Evolutionary conservation across 495 filamentous ascomycete species (phyloP).

Genomic region (Penicillium egyptiacum): DNA sequence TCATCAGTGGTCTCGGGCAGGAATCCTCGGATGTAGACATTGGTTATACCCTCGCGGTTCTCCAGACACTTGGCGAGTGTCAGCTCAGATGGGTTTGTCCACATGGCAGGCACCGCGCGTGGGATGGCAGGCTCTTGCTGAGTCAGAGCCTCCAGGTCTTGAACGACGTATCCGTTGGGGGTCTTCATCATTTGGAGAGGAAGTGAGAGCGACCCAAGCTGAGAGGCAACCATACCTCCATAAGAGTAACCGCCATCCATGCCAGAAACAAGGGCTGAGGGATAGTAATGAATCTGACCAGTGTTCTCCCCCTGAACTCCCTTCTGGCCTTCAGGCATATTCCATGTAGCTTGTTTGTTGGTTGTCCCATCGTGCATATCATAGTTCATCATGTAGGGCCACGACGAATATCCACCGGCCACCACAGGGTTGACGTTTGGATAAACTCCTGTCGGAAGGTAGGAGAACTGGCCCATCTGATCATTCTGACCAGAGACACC

Average conservation of each 20-base stretch:
- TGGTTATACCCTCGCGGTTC: slow-evolving; percentile 83
- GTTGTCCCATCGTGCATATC: slow-evolving; percentile 18
- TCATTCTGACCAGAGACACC: slow-evolving; percentile 27
- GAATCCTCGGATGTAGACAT: slow-evolving; percentile 96
- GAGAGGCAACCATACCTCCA: slow-evolving; percentile 19
- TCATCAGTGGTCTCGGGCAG: slow-evolving; percentile 93
- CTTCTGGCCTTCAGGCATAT: slow-evolving; percentile 29
- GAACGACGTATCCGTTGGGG: slow-evolving; percentile 55
- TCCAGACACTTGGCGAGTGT: slow-evolving; percentile 88
- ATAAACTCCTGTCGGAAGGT: slow-evolving; percentile 31
- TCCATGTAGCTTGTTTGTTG: slow-evolving; percentile 22
- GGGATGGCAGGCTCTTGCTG: slow-evolving; percentile 79
- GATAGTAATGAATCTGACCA: slow-evolving; percentile 27
- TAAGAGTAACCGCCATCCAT: slow-evolving; percentile 31
- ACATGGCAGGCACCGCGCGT: slow-evolving; percentile 82
- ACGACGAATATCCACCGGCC: slow-evolving; percentile 25
- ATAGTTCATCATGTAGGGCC: slow-evolving; percentile 35
- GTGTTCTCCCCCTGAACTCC: slow-evolving; percentile 15
- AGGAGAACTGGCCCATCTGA: slow-evolving; percentile 33
- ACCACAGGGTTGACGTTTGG: slow-evolving; percentile 27
- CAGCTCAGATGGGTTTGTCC: slow-evolving; percentile 68
- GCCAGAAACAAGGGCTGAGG: slow-evolving; percentile 12
- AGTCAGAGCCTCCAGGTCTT: slow-evolving; percentile 69
- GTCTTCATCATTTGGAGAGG: slow-evolving; percentile 47
- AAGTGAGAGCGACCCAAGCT: slow-evolving; percentile 27